These are phyloP conservation scores for Vaccinium macrocarpon DNA, from an alignment of 148 eudicot species.

Conservation along the genomic window DNA sequence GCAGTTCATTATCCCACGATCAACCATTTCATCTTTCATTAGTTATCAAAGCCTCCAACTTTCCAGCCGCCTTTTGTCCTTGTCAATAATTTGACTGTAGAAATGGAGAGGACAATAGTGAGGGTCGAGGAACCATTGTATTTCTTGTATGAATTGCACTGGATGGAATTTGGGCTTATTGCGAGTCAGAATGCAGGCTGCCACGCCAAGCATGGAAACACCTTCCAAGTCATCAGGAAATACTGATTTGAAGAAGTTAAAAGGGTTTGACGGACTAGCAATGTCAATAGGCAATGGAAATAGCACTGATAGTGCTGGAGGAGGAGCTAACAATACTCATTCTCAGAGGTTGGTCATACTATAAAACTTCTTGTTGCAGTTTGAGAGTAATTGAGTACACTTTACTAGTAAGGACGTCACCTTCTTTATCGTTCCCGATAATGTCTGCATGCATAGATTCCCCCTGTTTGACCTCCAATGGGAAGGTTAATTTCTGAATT, in stretches of 20 bases:
- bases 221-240: constrained; percentile 67
- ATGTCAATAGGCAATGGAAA: constrained; percentile 80
- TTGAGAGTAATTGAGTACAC: neutral
- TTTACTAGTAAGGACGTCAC: neutral
- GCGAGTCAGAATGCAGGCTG: constrained; percentile 38
- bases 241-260: constrained; percentile 63
- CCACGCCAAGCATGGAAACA: constrained; percentile 62
- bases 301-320: constrained; percentile 49
- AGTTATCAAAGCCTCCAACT: neutral
- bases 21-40: neutral
- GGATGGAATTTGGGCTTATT: constrained; percentile 9
- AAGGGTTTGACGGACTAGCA: constrained; percentile 83
- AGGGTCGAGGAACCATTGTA: neutral
- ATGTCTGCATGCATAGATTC: neutral
- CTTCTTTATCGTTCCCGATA: neutral
- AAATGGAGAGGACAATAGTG: neutral
- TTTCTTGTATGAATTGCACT: neutral
- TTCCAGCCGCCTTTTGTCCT: neutral
- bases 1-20: neutral
- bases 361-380: neutral
- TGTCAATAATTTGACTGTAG: neutral
- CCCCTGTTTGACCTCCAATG: constrained; percentile 2
- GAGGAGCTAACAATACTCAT: constrained; percentile 40
- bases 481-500: neutral
- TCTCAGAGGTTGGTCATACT: constrained; percentile 60